Base-by-base conservation (phyloP, 2,329 filamentous ascomycete species). In the Ophiocordyceps robertsii region DNA sequence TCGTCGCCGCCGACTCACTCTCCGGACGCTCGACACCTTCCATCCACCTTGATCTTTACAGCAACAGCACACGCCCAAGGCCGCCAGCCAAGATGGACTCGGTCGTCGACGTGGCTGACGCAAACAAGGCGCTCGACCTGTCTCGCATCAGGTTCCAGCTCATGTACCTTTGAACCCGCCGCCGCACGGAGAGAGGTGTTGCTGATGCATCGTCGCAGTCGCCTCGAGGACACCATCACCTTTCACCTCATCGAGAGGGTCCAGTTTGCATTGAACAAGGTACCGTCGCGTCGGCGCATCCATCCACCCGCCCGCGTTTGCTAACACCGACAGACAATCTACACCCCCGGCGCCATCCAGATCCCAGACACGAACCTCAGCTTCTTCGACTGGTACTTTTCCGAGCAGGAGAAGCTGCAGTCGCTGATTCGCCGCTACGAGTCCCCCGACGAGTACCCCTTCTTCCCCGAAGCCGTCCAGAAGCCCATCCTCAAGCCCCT, bases 231-330 rank as follows among this genome's bases (percentile, higher is more conserved):
- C 59, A 96, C 90, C 47, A 96, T 98, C 58, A 94, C 86, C 51
- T 95, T 94, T 65, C 84, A 95, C 64, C 72, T 98, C 33, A 96
- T 96, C 57, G 92, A 98, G 67, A 82, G 92, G 35, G 90, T 90
- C n/a, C 92, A 98, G 62, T 98, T 96, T 63, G 87, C 90, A 4
- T 74, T 93, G 50, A 96, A 95, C 67, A 70, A 59, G 57, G 62
- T 62, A 49, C 47, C 49, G 14, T 39, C 17, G 33, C 14, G 17
- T 16, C 14, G 12, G 14, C 33, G n/a, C n/a, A n/a, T n/a, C n/a
- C 14, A 9, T 17, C 17, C 21, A 12, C 32, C 31, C n/a, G 19
- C 27, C n/a, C n/a, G n/a, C n/a, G n/a, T n/a, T n/a, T n/a, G n/a
- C n/a, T n/a, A n/a, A 40, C 31, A 4, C 19, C 27, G 39, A n/a